Conservation (phyloP, 148 eudicot species). For the Spergularia bocconei region DNA sequence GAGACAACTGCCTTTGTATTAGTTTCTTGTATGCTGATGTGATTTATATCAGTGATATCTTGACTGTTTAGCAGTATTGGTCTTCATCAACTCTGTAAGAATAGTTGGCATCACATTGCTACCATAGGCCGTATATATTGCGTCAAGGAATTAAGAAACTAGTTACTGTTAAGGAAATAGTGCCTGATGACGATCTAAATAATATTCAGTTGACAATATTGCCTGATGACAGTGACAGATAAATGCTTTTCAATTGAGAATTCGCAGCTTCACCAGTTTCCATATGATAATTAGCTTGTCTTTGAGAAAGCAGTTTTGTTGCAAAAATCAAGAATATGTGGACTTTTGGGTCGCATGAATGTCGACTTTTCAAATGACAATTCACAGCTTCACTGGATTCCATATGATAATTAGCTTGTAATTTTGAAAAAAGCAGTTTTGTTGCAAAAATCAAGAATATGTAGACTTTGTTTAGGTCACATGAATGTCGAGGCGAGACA, state of each 20-base stretch:
- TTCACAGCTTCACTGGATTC: neutral
- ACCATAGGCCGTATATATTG: neutral
- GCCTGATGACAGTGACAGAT: neutral
- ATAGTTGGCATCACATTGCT: neutral
- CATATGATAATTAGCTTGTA: neutral
- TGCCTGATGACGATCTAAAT: neutral
- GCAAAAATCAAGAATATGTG: neutral
- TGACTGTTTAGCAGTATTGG: neutral
- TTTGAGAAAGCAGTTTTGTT: neutral
- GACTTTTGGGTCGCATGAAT: neutral
- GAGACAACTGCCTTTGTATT: neutral
- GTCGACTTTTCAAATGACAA: neutral
- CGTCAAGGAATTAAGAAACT: neutral
- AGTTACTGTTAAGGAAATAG: neutral
- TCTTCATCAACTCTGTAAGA: neutral
- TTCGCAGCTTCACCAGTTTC: neutral
- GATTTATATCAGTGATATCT: neutral
- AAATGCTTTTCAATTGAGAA: neutral
- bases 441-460: neutral
- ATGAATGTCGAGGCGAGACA: neutral
- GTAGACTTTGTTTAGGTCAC: neutral
- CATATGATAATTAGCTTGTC: neutral
- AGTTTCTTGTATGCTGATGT: neutral
- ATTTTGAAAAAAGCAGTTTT: neutral
- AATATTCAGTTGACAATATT: neutral